Base-by-base conservation (phyloP, 2,329 filamentous ascomycete genomes). In the Colletotrichum sublineola region DNA sequence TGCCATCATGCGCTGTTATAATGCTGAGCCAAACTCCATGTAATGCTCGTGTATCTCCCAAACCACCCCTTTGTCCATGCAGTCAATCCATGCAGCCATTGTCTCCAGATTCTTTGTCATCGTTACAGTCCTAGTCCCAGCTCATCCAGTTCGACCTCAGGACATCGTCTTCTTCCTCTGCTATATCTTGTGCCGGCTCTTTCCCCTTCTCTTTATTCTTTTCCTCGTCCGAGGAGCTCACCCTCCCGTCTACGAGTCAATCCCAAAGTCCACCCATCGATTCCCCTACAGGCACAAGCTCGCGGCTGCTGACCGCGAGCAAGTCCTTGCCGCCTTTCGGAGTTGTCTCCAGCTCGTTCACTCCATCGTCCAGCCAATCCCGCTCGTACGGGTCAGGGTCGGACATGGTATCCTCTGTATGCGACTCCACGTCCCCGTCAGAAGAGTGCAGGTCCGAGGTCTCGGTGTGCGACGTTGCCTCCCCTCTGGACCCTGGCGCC, bases 231-330 rank as follows among this genome's bases (percentile, higher is more conserved):
- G 73, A 75, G 71, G 73, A 75, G 73, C 73, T 75, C 73, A 75
- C 73, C 73, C 73, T 74, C 72, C 74, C 72, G 11, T 75, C 74
- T 57, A 75, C 74, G 57, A 74, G 74, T 75, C 74, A 75, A 74
- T 74, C 74, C 74, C 72, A 75, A 12, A 75, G 72, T 18, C 74
- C 73, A 31, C 64, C 57, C 20, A 58, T 44, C 1, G 64, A 63
- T 14, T 71, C 73, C 20, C 52, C 38, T n/a, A 55, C 69, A n/a
- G 63, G 31, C 20, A 66, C 61, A 18, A 73, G 24, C 38, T 68
- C 69, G 9, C 61, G 65, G 56, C 68, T 73, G 63, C 68, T 62
- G 3, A 64, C n/a, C 29, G 61, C 69, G 20, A 64, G 50, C 15
- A 63, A 6, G 38, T 52, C 57, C 38, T 74, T 72, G 24, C 33